These are phyloP conservation scores for Trichoderma endophyticum DNA, from an alignment of 2,329 filamentous ascomycete species.

Conservation along the genomic window DNA sequence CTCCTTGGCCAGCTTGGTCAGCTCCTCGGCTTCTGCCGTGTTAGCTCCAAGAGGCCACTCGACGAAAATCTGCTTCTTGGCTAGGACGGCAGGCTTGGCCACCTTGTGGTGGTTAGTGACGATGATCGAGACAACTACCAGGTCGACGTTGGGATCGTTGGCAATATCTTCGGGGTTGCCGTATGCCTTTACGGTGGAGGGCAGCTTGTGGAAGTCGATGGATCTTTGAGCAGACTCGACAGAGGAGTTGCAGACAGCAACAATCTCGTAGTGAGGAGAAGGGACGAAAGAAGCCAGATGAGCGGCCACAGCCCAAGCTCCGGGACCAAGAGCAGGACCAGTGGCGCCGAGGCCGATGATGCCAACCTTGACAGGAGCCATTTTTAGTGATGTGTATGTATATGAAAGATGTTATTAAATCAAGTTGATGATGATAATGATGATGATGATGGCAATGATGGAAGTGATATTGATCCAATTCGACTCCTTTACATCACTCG, in stretches of 20 bases:
- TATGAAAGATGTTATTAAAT: background rate
- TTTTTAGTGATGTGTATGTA: background rate
- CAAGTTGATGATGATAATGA: background rate
- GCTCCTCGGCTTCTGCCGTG: constrained; percentile 35
- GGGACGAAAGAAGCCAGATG: constrained; percentile 48
- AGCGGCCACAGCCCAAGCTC: constrained; percentile 48
- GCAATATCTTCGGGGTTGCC: constrained; percentile 45
- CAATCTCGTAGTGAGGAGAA: constrained; percentile 40
- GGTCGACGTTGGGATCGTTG: constrained; percentile 45
- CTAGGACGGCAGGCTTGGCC: constrained; percentile 34
- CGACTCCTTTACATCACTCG: background rate
- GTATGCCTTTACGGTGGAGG: constrained; percentile 40
- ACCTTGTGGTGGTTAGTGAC: constrained; percentile 45
- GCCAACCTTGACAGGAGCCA: constrained; percentile 24
- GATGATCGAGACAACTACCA: constrained; percentile 49
- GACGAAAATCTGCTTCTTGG: constrained; percentile 49
- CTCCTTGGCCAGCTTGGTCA: constrained; percentile 34
- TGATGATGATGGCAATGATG: background rate
- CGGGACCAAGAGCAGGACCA: background rate
- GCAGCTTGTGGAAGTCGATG: constrained; percentile 40
- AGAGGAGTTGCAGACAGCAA: constrained; percentile 49
- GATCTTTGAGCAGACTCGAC: constrained; percentile 40
- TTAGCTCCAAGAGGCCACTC: constrained; percentile 53
- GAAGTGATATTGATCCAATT: background rate
- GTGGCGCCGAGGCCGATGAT: constrained; percentile 23